Evolutionary conservation across 306 rosid genomes (phyloP).

Genomic region (Quercus gilva): DNA sequence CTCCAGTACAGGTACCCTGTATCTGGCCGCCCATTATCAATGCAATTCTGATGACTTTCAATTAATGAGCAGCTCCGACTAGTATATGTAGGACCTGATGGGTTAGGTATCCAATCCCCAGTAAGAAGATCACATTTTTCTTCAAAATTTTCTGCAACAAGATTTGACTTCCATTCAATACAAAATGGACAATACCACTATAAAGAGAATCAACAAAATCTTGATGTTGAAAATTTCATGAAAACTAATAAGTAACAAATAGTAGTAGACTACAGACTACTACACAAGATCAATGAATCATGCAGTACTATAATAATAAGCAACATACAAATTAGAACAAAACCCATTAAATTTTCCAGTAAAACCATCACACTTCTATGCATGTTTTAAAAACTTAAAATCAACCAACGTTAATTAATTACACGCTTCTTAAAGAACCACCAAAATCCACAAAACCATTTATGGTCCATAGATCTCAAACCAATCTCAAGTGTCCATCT

Average conservation of each 20-base stretch:
- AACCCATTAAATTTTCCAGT: background rate
- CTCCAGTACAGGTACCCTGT: conserved; percentile 67
- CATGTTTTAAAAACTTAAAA: background rate
- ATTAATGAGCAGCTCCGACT: conserved; percentile 69
- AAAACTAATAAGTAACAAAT: background rate
- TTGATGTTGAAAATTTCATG: background rate
- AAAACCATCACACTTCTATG: background rate
- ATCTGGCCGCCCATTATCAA: conserved; percentile 88
- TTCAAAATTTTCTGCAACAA: conserved; percentile 24
- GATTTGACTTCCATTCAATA: conserved; percentile 9
- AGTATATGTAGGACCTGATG: conserved; percentile 67
- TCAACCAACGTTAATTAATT: too few relatives aligned
- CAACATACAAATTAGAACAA: background rate
- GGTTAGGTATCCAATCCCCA: conserved; percentile 82
- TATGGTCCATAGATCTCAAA: too few relatives aligned
- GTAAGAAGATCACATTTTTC: conserved; percentile 68
- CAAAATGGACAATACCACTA: background rate
- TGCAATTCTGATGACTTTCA: conserved; percentile 85
- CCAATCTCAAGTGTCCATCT: too few relatives aligned
- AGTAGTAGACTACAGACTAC: background rate
- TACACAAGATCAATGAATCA: background rate
- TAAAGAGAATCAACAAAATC: background rate
- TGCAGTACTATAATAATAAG: background rate
- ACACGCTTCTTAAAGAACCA: too few relatives aligned
- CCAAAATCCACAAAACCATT: too few relatives aligned